phyloP scores from a whole-genome alignment of 192 early-diverging fungal genomes.

The Hyaloraphidium curvatum region DNA sequence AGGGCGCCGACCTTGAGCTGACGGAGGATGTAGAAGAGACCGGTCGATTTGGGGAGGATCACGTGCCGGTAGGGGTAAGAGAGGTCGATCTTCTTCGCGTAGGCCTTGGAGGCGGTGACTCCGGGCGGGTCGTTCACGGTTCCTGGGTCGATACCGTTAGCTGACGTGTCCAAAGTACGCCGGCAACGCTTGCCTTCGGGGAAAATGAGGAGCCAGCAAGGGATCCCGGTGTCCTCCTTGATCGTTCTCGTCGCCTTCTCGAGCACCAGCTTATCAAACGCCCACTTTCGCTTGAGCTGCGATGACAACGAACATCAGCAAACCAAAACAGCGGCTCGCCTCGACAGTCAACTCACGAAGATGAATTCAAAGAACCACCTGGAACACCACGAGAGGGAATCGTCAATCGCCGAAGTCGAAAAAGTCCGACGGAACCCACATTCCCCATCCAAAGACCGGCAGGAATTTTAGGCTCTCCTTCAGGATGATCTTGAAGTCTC shows the following conservation, averaged over 20 bases:
- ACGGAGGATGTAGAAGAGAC: slow-evolving; percentile 11
- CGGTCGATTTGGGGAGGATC: slow-evolving; percentile 71
- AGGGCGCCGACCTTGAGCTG: slow-evolving; percentile 37
- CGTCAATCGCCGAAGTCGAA: neutral
- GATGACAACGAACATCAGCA: neutral
- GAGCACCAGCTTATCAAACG: neutral
- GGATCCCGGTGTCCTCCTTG: slow-evolving; percentile 14
- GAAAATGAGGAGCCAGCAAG: slow-evolving; percentile 82
- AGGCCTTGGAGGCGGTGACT: slow-evolving; percentile 42
- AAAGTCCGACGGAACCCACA: too few species aligned
- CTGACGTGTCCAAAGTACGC: too few species aligned
- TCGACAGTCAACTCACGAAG: too few species aligned
- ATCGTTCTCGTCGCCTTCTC: neutral
- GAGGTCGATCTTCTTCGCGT: slow-evolving; percentile 40
- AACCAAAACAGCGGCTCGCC: too few species aligned
- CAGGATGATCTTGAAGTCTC: slow-evolving; percentile 76
- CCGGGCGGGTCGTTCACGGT: too few species aligned
- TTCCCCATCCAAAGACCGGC: slow-evolving; percentile 70
- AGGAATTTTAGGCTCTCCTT: slow-evolving; percentile 61
- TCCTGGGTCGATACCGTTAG: too few species aligned
- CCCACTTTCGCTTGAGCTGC: neutral
- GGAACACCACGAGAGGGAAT: too few species aligned
- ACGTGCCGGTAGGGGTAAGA: slow-evolving; percentile 24
- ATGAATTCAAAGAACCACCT: slow-evolving; percentile 92
- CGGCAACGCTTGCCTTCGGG: slow-evolving; percentile 99